Percentiles rank a stretch among this genome's conserved stretches.
phyloP scores from a whole-genome alignment of 2,329 filamentous ascomycete species.

The Apiospora arundinis region DNA sequence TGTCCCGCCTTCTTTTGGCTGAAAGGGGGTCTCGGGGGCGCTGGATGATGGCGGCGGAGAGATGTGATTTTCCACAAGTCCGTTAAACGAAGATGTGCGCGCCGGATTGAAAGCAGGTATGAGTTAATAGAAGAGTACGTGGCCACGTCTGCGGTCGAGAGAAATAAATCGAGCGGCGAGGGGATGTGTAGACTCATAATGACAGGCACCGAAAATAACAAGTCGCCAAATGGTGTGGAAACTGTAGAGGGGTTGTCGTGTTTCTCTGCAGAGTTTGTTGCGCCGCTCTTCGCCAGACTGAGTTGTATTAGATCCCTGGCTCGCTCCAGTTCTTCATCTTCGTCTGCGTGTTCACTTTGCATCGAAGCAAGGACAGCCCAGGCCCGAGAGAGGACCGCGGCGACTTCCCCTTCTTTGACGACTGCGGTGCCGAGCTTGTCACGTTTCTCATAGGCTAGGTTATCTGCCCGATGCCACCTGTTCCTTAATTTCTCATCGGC shows the following conservation, averaged over 20 bases:
- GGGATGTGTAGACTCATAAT: constrained; percentile 74
- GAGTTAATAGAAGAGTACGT: constrained; percentile 86
- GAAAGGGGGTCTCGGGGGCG: constrained; percentile 69
- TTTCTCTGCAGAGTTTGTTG: constrained; percentile 25
- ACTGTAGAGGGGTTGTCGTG: background rate
- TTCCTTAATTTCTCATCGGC: constrained; percentile 81
- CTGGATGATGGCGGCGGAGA: constrained; percentile 77
- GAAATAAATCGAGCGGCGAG: constrained; percentile 85
- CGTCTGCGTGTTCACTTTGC: constrained; percentile 72
- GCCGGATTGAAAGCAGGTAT: constrained; percentile 84
- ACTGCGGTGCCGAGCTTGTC: constrained; percentile 67
- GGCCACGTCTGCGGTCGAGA: constrained; percentile 76
- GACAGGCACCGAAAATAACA: constrained; percentile 81
- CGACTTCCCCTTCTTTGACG: constrained; percentile 87
- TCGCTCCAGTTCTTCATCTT: constrained; percentile 83
- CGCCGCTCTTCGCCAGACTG: constrained; percentile 59
- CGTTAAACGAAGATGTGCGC: constrained; percentile 83
- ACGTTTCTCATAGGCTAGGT: constrained; percentile 61
- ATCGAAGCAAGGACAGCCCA: constrained; percentile 82
- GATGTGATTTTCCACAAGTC: constrained; percentile 86
- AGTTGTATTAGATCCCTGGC: constrained; percentile 80
- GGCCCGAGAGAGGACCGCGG: constrained; percentile 75
- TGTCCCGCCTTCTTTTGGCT: constrained; percentile 67
- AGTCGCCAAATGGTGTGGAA: constrained; percentile 70
- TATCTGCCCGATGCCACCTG: constrained; percentile 71